Percentiles rank a stretch among this genome's conserved stretches.
Conservation (phyloP, 1,139 yeast genomes). For the Yamadazyma dushanensis region DNA sequence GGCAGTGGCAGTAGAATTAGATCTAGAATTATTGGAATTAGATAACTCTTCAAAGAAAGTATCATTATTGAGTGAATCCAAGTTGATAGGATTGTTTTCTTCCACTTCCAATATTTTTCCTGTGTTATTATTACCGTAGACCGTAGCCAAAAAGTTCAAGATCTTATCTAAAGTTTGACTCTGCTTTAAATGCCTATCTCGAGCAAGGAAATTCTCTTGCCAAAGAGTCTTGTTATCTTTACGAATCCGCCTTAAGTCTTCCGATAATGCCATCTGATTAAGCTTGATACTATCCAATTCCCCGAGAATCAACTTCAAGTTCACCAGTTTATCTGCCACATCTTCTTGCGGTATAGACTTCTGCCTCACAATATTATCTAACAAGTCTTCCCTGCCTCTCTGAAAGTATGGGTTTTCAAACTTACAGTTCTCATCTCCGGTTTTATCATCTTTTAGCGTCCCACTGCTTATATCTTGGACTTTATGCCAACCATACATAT, state of each 20-base stretch:
- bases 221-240: constrained; percentile 88
- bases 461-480: constrained; percentile 78
- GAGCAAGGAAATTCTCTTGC: constrained; percentile 80
- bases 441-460: constrained; percentile 58
- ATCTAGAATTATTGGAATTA: not conserved
- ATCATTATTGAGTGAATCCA: constrained; percentile 9
- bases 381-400: constrained; percentile 66
- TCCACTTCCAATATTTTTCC: constrained; percentile 48
- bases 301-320: constrained; percentile 55
- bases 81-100: constrained; percentile 13
- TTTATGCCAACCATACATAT: constrained; percentile 98
- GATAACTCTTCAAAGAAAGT: constrained; percentile 15
- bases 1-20: constrained; percentile 5
- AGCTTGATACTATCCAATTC: constrained; percentile 77
- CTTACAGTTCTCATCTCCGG: constrained; percentile 56
- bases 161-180: constrained; percentile 87
- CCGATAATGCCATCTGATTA: constrained; percentile 78
- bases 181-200: constrained; percentile 85
- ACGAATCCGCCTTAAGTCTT: constrained; percentile 77
- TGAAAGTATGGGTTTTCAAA: constrained; percentile 82
- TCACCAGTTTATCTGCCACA: constrained; percentile 33
- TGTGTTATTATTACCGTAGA: constrained; percentile 68
- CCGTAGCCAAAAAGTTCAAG: constrained; percentile 78
- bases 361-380: constrained; percentile 66
- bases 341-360: constrained; percentile 42